Evolutionary conservation across 176 grass and related monocot species (phyloP), one percentile per base, ranked within the genome.

Genomic region (Stipa capillata): DNA sequence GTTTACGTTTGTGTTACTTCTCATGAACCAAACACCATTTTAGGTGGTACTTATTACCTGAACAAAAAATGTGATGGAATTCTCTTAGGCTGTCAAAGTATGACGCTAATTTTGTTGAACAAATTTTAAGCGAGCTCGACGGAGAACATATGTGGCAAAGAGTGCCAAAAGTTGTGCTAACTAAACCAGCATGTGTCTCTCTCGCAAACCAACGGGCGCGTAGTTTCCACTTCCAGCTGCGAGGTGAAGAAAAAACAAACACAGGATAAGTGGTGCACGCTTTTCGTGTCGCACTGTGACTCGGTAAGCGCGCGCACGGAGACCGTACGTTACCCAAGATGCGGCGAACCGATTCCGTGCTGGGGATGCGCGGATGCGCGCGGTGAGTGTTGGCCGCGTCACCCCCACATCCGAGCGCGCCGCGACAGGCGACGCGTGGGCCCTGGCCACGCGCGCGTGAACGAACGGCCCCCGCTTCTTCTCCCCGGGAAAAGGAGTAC

Each of bases 271-370:
- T n/a, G n/a, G n/a, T 34, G 42, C 14, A 2, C 7, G 51, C 65
- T n/a, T 56, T 74, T 74, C 21, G 21, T 25, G 50, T 33, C 49
- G 15, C 73, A 59, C 36, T 49, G 5, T 2, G 52, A 43, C 51
- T 17, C 0, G 36, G 73, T 31, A 44, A 49, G 8, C 17, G 50
- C 1, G 6, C 43, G 17, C 9, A 9, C 35, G 8, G 25, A 43
- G 73, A n/a, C 36, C 21, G n/a, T 57, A 62, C 56, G 41, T 17
- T 73, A 39, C 1, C 8, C n/a, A n/a, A 3, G 72, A 87, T 83
- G 93, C 93, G 93, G 93, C 75, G 85, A 84, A 85, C 71, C 87
- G 90, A 89, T 89, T 37, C 57, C 47, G 77, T 32, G n/a, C 28
- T 29, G 44, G 12, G 16, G n/a, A n/a, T n/a, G n/a, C n/a, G n/a